A percentile compares a stretch with the other conserved stretches of the same genome.
Conservation (phyloP, 441 rosid species). For the Euphorbia celastroides region DNA sequence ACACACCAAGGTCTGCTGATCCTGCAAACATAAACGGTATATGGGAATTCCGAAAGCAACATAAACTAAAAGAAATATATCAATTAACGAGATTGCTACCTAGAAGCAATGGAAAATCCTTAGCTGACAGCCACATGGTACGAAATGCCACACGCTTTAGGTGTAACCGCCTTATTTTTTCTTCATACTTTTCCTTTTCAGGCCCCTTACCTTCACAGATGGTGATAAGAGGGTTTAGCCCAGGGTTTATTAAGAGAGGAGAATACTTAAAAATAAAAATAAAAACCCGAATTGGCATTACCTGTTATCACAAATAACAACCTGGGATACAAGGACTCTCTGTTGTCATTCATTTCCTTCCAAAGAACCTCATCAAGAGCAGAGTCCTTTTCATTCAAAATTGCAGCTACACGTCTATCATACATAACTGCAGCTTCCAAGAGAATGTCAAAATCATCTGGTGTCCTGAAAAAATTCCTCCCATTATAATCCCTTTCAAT, state of each 20-base stretch:
- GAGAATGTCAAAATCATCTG: constrained; percentile 96
- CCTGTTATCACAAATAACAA: constrained; percentile 89
- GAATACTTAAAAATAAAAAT: background rate
- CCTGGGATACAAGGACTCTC: constrained; percentile 55
- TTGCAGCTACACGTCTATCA: constrained; percentile 90
- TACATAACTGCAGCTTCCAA: constrained; percentile 97
- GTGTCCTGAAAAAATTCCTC: constrained; percentile 57
- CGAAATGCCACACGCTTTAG: constrained; percentile 93
- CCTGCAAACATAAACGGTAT: constrained; percentile 33
- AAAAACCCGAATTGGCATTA: constrained; percentile 26
- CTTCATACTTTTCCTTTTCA: constrained; percentile 82
- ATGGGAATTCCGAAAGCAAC: background rate
- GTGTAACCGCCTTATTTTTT: constrained; percentile 67
- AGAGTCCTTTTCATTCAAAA: constrained; percentile 59
- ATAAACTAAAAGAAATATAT: background rate
- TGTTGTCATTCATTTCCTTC: constrained; percentile 47
- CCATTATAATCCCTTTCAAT: constrained; percentile 4
- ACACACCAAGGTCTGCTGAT: constrained; percentile 94
- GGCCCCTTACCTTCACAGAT: constrained; percentile 82
- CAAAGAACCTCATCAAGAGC: constrained; percentile 35
- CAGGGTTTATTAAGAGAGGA: background rate
- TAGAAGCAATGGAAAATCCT: constrained; percentile 90
- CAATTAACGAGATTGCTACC: constrained; percentile 29
- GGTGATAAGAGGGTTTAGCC: constrained; percentile 7
- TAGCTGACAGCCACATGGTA: constrained; percentile 95